phyloP scores from a whole-genome alignment of 305 asterid species.

The Caryopteris hybrid region DNA sequence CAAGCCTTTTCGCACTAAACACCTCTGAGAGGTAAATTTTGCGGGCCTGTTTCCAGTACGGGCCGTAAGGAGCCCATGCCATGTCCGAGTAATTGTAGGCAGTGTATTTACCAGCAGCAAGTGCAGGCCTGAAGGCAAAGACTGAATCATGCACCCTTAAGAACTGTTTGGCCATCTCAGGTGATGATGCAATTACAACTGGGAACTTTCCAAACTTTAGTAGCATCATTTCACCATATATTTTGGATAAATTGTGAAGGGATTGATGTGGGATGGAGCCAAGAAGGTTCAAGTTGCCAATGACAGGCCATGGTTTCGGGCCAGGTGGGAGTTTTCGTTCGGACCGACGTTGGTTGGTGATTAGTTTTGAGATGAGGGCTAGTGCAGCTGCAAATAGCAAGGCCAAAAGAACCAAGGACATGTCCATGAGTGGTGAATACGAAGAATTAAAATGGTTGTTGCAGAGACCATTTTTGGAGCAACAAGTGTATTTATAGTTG shows the following conservation, averaged over 20 bases:
- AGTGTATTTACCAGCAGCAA: conserved; percentile 30
- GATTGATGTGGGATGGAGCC: too few relatives aligned
- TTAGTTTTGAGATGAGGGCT: conserved; percentile 9
- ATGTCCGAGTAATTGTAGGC: conserved; percentile 22
- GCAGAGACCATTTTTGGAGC: too few relatives aligned
- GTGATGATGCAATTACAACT: conserved; percentile 38
- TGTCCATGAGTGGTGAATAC: too few relatives aligned
- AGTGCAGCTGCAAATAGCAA: not conserved
- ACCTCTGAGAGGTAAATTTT: conserved; percentile 22
- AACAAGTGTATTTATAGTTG: too few relatives aligned
- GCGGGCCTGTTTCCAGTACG: conserved; percentile 30
- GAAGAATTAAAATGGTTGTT: too few relatives aligned
- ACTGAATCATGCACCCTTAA: conserved; percentile 26
- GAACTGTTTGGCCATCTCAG: conserved; percentile 43
- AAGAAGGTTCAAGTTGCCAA: too few relatives aligned
- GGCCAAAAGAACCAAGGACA: not conserved
- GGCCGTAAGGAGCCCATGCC: conserved; percentile 39
- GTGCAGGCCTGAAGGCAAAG: conserved; percentile 39
- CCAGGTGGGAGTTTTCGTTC: too few relatives aligned
- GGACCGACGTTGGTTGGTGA: not conserved
- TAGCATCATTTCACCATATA: too few relatives aligned
- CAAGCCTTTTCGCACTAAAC: conserved; percentile 15
- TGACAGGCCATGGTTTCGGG: too few relatives aligned
- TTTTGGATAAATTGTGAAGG: too few relatives aligned
- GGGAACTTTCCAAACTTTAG: conserved; percentile 32